Evolutionary conservation across 768 basidiomycete genomes (phyloP), one percentile per base, ranked within the genome.

Genomic region (Lactarius evosmus): DNA sequence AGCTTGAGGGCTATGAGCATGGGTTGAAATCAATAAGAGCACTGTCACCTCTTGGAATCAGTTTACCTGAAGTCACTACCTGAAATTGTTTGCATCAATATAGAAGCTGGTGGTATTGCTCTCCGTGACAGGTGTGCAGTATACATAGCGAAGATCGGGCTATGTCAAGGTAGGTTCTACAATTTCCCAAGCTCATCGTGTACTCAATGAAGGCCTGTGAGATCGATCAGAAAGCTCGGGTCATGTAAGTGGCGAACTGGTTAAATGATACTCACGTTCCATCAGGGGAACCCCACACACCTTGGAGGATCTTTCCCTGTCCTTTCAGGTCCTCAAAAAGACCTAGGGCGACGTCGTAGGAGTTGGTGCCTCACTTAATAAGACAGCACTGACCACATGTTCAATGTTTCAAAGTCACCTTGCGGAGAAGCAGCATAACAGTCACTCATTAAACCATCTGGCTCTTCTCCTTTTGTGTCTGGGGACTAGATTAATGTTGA

Each of bases 121-220:
- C 12, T 17, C 1, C 53, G 32, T 32, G 32, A 1, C 27, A 51
- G 7, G n/a, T n/a, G 9, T 4, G 19, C 11, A 16, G n/a, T 11
- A 2, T 22, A 52, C 58, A 22, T 38, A 60, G 49, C 50, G 25
- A 7, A 60, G 16, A 12, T 7, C 19, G 0, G 16, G 52, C 19
- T 2, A 60, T 33, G 1, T 30, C 17, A 17, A 8, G 29, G 19
- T 52, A 60, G 11, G 34, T 60, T 1, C 50, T 3, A 7, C n/a
- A 0, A 7, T 16, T 30, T 30, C 34, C 27, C 4, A 7, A 38
- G 5, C 1, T 9, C 0, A 0, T 40, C 52, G 54, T 44, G 52
- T n/a, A 32, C 9, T 54, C 22, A 11, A 61, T 61, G 34, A 61
- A 61, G 1, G 60, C 60, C 60, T 61, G 16, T n/a, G 19, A 51